Base-by-base conservation (phyloP, 768 basidiomycete species). In the Pisolithus orientalis region DNA sequence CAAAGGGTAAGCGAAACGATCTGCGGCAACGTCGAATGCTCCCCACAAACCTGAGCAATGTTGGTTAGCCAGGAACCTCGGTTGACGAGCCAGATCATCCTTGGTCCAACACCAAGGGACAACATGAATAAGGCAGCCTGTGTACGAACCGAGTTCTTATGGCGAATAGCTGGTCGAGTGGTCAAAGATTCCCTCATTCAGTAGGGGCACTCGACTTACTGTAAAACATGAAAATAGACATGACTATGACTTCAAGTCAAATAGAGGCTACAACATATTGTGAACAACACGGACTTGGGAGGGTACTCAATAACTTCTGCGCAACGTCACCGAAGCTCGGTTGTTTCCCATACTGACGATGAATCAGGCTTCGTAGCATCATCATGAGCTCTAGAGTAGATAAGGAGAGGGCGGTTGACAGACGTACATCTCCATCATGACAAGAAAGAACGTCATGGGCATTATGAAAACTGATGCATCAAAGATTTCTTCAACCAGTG, bases 381-480 rank as follows among this genome's bases (percentile, higher is more conserved):
- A 48, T 29, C 3, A 45, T 42, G 29, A 34, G 17, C 28, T 48
- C 11, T 40, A 50, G 13, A 32, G 34, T 46, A 51, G 34, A 48
- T 39, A 32, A 45, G 28, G 9, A 42, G 17, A 6, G 34, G 28
- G 49, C 21, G 32, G n/a, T 31, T 16, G 14, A 43, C 9, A 52
- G 17, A 71, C 87, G 60, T 63, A 93, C 90, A 92, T 87, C 62
- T 90, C 84, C 87, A 93, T 90, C 72, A 90, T 70, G 14, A 91
- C 61, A 38, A 91, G 73, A 47, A 91, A 70, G 62, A 84, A 91
- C 3, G 80, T 80, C 59, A 87, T 80, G 0, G 90, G 90, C 32
- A 87, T 83, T 51, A 90, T 78, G 49, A 85, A 69, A 17, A 86
- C 65, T 16, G 78, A 57, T 9, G 86, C 72, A 56, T 82, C 77